These are phyloP conservation scores for Exserohilum rostratum DNA, from an alignment of 2,329 filamentous ascomycete genomes.

Conservation along the genomic window DNA sequence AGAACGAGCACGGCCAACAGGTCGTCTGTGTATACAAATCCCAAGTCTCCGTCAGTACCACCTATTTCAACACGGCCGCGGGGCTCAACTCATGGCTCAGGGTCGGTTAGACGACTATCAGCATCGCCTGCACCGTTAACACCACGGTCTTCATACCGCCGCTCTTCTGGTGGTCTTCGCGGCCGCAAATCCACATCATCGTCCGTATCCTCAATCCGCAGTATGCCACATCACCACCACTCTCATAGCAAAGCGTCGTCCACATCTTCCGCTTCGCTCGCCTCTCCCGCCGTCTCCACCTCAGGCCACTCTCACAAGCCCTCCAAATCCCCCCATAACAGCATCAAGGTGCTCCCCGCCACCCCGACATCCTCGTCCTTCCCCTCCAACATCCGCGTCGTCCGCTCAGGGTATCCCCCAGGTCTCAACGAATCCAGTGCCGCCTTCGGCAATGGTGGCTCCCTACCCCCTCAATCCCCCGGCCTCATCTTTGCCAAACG, in stretches of 20 bases:
- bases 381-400: constrained; percentile 83
- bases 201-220: constrained; percentile 90
- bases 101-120: constrained; percentile 66
- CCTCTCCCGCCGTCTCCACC: constrained; percentile 51
- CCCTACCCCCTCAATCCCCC: constrained; percentile 52
- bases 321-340: constrained; percentile 79
- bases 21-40: constrained; percentile 44
- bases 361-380: constrained; percentile 77
- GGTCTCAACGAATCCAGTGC: constrained; percentile 42
- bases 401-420: constrained; percentile 60
- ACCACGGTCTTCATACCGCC: constrained; percentile 82
- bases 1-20: constrained; percentile 46
- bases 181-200: constrained; percentile 96
- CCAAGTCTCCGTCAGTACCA: constrained; percentile 46
- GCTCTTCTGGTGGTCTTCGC: constrained; percentile 80
- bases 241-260: constrained; percentile 94
- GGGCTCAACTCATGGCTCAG: constrained; percentile 52
- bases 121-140: constrained; percentile 87
- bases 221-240: constrained; percentile 76
- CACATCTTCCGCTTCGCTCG: constrained; percentile 76
- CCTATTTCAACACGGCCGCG: constrained; percentile 49
- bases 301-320: constrained; percentile 69
- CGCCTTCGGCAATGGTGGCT: constrained; percentile 60
- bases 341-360: constrained; percentile 89
- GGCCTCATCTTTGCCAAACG: constrained; percentile 80